Evolutionary conservation across 352 stramenopile species (phyloP).

Genomic region (Poterioochromonas sp.): DNA sequence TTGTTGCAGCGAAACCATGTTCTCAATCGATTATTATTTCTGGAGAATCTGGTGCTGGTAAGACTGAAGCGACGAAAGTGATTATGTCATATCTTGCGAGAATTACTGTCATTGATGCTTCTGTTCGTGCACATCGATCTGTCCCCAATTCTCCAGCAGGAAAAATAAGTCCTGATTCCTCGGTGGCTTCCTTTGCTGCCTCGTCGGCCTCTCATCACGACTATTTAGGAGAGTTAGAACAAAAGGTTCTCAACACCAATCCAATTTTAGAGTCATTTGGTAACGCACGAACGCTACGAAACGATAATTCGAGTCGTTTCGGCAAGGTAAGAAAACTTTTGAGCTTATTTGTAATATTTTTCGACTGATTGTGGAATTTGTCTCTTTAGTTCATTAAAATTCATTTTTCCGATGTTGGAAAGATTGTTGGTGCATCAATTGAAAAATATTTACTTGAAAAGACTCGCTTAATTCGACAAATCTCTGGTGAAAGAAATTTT

Average conservation of each 20-base stretch:
- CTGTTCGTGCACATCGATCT: too few relatives aligned
- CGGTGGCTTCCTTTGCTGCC: too few relatives aligned
- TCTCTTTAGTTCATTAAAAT: slow-evolving; percentile 35
- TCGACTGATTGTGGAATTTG: neutral
- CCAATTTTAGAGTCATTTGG: slow-evolving; percentile 82
- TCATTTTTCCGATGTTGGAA: slow-evolving; percentile 1
- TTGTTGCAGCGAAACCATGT: slow-evolving; percentile 53
- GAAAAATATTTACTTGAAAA: slow-evolving; percentile 90
- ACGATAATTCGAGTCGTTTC: slow-evolving; percentile 87
- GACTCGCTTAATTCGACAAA: slow-evolving; percentile 74
- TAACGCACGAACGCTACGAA: slow-evolving; percentile 76
- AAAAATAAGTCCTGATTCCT: too few relatives aligned
- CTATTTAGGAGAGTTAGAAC: slow-evolving; percentile 3
- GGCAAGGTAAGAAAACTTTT: slow-evolving; percentile 83
- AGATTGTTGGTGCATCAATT: slow-evolving; percentile 62
- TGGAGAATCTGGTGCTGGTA: slow-evolving; percentile 22
- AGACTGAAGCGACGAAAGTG: slow-evolving; percentile 32
- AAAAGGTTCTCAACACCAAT: slow-evolving; percentile 27
- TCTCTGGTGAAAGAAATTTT: slow-evolving; percentile 88
- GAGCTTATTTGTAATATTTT: slow-evolving; percentile 47
- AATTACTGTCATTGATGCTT: slow-evolving; percentile 66
- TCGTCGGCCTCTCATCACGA: too few relatives aligned
- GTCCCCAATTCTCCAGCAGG: slow-evolving; percentile 52
- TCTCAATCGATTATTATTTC: slow-evolving; percentile 33
- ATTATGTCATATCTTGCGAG: slow-evolving; percentile 6